Percentiles rank a stretch among this genome's conserved stretches.
Evolutionary conservation across 2,329 filamentous ascomycete species (phyloP).

Genomic region (Venturia pyrina): DNA sequence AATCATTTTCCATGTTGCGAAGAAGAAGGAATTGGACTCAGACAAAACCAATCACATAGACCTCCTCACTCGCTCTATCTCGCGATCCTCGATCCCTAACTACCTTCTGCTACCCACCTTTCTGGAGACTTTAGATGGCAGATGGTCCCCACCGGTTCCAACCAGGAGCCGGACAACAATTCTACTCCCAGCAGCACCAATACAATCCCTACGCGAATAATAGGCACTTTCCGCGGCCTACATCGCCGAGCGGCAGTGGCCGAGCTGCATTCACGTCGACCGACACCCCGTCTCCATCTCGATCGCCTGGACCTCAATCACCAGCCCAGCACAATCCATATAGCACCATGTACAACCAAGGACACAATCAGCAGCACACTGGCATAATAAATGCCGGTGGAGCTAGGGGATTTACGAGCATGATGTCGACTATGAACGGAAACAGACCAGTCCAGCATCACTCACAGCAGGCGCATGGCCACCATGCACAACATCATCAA

Average conservation of each 20-base stretch:
- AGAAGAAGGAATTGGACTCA: slow-evolving; percentile 8
- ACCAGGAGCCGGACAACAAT: slow-evolving; percentile 51
- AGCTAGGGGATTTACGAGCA: background rate
- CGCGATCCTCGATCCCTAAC: background rate
- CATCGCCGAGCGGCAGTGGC: slow-evolving; percentile 2
- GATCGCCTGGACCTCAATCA: slow-evolving; percentile 44
- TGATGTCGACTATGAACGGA: slow-evolving; percentile 10
- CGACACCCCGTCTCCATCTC: slow-evolving; percentile 48
- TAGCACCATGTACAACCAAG: slow-evolving; percentile 61
- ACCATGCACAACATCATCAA: slow-evolving; percentile 52
- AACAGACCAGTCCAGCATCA: slow-evolving; percentile 21
- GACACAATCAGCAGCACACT: slow-evolving; percentile 44
- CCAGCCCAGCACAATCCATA: slow-evolving; percentile 56
- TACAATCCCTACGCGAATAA: slow-evolving; percentile 24
- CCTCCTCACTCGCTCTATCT: background rate
- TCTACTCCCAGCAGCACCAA: slow-evolving; percentile 37
- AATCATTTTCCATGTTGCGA: slow-evolving; percentile 9
- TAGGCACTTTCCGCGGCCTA: slow-evolving; percentile 7
- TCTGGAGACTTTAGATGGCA: slow-evolving; percentile 48
- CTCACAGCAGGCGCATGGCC: slow-evolving; percentile 35
- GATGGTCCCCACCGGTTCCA: slow-evolving; percentile 56
- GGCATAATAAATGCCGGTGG: slow-evolving; percentile 13
- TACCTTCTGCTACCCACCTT: background rate
- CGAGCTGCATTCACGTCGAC: slow-evolving; percentile 11
- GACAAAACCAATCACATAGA: slow-evolving; percentile 3